phyloP scores from a whole-genome alignment of 805 yeast species.

The Metschnikowia orientalis region DNA sequence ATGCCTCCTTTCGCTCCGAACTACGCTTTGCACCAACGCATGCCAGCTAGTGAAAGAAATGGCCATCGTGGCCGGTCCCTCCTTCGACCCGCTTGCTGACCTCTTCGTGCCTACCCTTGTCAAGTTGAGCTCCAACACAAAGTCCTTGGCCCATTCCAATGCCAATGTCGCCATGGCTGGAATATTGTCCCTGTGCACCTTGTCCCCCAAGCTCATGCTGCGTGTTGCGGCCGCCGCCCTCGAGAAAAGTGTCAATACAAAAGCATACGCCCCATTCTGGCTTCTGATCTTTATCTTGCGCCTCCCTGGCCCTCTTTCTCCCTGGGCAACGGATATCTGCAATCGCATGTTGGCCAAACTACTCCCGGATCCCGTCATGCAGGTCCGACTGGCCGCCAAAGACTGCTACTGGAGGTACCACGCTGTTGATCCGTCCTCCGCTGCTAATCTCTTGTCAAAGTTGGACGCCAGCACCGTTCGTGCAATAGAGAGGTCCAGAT shows the following conservation, averaged over 20 bases:
- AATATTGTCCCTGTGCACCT: slow-evolving; percentile 52
- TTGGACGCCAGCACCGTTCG: slow-evolving; percentile 47
- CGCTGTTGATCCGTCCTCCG: slow-evolving; percentile 49
- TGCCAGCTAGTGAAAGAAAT: slow-evolving; percentile 75
- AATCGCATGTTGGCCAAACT: slow-evolving; percentile 55
- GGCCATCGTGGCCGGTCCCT: slow-evolving; percentile 35
- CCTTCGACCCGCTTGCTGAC: slow-evolving; percentile 49
- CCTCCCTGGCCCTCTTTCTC: slow-evolving; percentile 31
- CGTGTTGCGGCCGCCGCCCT: slow-evolving; percentile 48
- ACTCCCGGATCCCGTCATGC: slow-evolving; percentile 72
- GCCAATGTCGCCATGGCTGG: slow-evolving; percentile 55
- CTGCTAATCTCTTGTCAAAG: slow-evolving; percentile 35
- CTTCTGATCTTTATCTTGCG: slow-evolving; percentile 56
- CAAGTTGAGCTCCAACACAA: slow-evolving; percentile 55
- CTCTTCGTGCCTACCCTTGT: slow-evolving; percentile 44
- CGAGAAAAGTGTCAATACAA: slow-evolving; percentile 70
- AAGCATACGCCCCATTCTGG: slow-evolving; percentile 69
- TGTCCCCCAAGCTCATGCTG: slow-evolving; percentile 46
- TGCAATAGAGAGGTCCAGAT: slow-evolving; percentile 60
- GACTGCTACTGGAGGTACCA: slow-evolving; percentile 68
- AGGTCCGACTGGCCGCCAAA: slow-evolving; percentile 73
- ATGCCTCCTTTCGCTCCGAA: slow-evolving; percentile 69
- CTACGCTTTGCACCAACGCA: slow-evolving; percentile 73
- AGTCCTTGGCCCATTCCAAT: slow-evolving; percentile 57
- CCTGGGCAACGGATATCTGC: slow-evolving; percentile 35